Base-by-base conservation (phyloP, 179 eudicot species). In the Actinidia polygama region DNA sequence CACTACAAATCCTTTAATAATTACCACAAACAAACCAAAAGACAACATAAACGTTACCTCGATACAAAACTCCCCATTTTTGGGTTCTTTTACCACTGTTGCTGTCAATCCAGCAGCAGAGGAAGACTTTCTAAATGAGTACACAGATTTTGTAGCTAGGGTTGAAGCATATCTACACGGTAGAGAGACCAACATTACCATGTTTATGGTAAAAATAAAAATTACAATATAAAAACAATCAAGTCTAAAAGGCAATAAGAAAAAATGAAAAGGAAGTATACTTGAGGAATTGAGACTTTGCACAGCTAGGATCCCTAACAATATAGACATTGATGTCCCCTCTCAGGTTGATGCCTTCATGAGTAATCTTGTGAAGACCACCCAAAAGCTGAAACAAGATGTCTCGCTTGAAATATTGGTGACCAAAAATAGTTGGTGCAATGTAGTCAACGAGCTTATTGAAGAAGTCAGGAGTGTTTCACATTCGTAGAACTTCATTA, bases 41-140 rank as follows among this genome's bases (percentile, higher is more conserved):
- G 57, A 67, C n/a, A 77, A 70, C 9, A 73, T 81, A 47, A 70
- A 84, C 66, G 75, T 67, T 87, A 95, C 99, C 99, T 96, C 99
- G 66, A 96, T 96, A 90, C 99, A 96, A 88, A 96, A 96, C 77
- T 96, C 99, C 72, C 99, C 99, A 76, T 98, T 96, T 90, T 96
- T 98, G 70, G 99, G 99, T 84, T 96, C 99, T 89, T 96, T 96
- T 64, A 98, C 99, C 79, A 96, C 99, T 49, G 99, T 96, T 74
- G 99, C 99, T 30, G 99, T 96, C 91, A 96, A 91, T 76, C 99
- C 99, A 79, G 99, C 99, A 83, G 99, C 99, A n/a, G 99, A 96
- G 44, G 99, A 95, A 49, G 99, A 96, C 85, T 96, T 96, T 70
- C 99, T 98, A 73, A 98, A 96, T 67, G 99, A 95, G 85, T 96